Evolutionary conservation across 495 filamentous ascomycete genomes (phyloP).

Genomic region (Opeltia flavorubescens): DNA sequence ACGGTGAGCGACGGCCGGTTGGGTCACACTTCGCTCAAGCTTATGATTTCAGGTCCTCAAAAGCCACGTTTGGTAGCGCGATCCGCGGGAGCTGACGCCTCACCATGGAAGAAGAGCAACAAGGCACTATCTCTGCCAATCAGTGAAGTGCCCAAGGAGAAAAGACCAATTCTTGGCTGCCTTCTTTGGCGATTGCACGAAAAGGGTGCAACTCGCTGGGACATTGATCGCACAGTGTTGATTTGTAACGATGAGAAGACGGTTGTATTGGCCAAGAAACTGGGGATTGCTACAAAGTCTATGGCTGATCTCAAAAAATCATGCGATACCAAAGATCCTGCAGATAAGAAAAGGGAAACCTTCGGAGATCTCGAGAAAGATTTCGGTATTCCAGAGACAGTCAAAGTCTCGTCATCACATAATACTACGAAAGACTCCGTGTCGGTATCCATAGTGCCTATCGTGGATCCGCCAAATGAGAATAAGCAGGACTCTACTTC

Average conservation of each 20-base stretch:
- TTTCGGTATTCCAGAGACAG: constrained; percentile 4
- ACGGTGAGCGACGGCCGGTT: constrained; percentile 4
- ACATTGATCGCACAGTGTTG: constrained; percentile 10
- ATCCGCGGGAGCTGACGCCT: constrained; percentile 4
- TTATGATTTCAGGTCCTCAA: constrained; percentile 5
- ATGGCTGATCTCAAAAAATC: constrained; percentile 1
- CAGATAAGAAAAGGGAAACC: background rate
- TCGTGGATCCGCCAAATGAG: background rate
- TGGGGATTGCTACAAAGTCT: constrained; percentile 6
- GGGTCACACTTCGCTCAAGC: background rate
- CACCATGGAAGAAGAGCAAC: constrained; percentile 15
- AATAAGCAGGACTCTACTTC: background rate
- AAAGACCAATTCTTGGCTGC: constrained; percentile 13
- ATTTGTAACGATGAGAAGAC: constrained; percentile 8
- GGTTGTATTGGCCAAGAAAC: constrained; percentile 8
- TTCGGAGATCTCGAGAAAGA: constrained; percentile 11
- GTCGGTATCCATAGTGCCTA: background rate
- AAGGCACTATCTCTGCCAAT: constrained; percentile 12
- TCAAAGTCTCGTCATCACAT: background rate
- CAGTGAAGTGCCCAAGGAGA: constrained; percentile 9
- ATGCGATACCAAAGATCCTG: background rate
- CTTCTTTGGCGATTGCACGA: constrained; percentile 15
- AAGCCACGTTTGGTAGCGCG: constrained; percentile 15
- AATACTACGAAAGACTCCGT: background rate
- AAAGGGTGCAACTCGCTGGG: constrained; percentile 10